These are phyloP conservation scores for Fusarium fracticaudum DNA, from an alignment of 2,329 filamentous ascomycete genomes.

Conservation along the genomic window DNA sequence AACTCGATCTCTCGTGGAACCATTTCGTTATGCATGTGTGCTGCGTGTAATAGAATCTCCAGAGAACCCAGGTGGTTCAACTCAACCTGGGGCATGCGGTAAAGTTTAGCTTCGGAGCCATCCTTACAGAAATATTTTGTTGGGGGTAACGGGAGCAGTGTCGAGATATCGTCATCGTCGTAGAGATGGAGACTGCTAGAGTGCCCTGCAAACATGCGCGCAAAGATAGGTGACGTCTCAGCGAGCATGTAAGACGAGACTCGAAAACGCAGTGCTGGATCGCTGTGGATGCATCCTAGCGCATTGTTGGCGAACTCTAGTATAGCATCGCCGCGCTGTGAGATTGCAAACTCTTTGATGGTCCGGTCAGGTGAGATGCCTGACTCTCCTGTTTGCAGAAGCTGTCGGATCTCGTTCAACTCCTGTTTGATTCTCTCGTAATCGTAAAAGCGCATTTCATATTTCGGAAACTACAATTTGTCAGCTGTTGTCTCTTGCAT, in stretches of 20 bases:
- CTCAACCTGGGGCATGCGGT: slow-evolving; percentile 63
- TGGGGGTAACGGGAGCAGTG: slow-evolving; percentile 49
- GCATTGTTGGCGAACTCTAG: slow-evolving; percentile 61
- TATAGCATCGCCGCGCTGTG: slow-evolving; percentile 58
- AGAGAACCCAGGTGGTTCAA: slow-evolving; percentile 53
- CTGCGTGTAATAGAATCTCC: slow-evolving; percentile 60
- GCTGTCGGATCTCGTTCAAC: slow-evolving; percentile 50
- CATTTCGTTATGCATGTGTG: slow-evolving; percentile 59
- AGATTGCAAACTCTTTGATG: slow-evolving; percentile 56
- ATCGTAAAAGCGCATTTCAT: slow-evolving; percentile 59
- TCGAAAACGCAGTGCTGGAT: slow-evolving; percentile 59
- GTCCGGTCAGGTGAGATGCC: slow-evolving; percentile 52
- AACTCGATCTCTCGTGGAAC: slow-evolving; percentile 59
- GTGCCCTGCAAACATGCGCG: slow-evolving; percentile 55
- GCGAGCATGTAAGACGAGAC: slow-evolving; percentile 62
- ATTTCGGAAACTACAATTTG: slow-evolving; percentile 51
- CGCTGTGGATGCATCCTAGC: slow-evolving; percentile 43
- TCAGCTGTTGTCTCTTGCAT: slow-evolving; percentile 2
- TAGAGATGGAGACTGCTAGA: slow-evolving; percentile 45
- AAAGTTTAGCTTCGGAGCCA: slow-evolving; percentile 56
- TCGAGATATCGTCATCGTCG: slow-evolving; percentile 50
- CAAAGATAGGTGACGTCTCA: slow-evolving; percentile 63
- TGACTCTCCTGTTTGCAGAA: slow-evolving; percentile 54
- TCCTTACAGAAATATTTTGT: slow-evolving; percentile 53
- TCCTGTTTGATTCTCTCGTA: slow-evolving; percentile 58